Conservation (phyloP, 306 rosid genomes). For the Quercus agrifolia region DNA sequence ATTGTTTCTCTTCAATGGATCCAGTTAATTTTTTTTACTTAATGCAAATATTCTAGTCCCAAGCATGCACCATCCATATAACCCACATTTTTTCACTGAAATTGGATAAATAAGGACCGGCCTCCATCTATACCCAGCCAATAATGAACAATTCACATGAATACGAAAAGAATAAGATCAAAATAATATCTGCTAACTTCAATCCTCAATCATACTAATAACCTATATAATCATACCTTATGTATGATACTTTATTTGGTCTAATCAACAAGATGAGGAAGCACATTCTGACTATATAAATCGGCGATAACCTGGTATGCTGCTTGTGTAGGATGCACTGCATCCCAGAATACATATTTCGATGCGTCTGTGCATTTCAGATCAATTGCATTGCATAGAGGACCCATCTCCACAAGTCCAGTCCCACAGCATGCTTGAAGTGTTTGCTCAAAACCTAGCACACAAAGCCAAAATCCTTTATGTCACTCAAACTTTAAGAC, state of each 20-base stretch:
- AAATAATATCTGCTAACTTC: background rate
- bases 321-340: conserved; percentile 37
- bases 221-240: conserved; percentile 15
- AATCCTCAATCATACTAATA: conserved; percentile 45
- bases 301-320: conserved; percentile 19
- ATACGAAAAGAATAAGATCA: too few relatives aligned
- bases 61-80: too few relatives aligned
- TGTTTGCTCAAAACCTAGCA: conserved; percentile 27
- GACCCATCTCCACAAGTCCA: conserved; percentile 40
- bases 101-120: too few relatives aligned
- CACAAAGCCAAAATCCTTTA: background rate
- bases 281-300: background rate
- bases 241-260: background rate
- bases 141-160: too few relatives aligned
- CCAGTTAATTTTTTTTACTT: background rate
- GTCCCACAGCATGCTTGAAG: conserved; percentile 54
- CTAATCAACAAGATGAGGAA: conserved; percentile 23
- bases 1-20: background rate
- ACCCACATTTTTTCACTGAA: too few relatives aligned
- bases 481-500: background rate
- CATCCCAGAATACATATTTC: conserved; percentile 43
- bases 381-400: conserved; percentile 22
- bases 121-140: too few relatives aligned
- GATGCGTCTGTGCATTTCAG: conserved; percentile 36
- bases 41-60: too few relatives aligned